Evolutionary conservation across 495 filamentous ascomycete species (phyloP).

Genomic region (Penicillium fimorum): DNA sequence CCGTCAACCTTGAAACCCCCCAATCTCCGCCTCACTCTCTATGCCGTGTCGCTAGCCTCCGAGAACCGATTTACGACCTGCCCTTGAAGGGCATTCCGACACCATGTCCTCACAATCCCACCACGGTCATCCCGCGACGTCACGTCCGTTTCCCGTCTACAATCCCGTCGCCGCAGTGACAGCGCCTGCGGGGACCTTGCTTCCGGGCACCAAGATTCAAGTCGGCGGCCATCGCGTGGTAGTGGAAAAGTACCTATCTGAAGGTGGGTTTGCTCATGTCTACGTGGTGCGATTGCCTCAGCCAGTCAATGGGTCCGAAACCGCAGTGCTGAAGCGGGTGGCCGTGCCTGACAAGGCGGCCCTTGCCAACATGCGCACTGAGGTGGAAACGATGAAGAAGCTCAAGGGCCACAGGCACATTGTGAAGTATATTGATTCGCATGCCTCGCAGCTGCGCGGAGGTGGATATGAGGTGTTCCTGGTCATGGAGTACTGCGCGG

Average conservation of each 20-base stretch:
- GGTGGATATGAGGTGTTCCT: constrained; percentile 97
- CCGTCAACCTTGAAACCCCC: constrained; percentile 8
- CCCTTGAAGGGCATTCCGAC: constrained; percentile 31
- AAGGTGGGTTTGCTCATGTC: constrained; percentile 97
- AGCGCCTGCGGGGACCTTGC: constrained; percentile 84
- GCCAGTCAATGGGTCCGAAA: constrained; percentile 75
- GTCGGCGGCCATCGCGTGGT: constrained; percentile 88
- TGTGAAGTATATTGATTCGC: constrained; percentile 96
- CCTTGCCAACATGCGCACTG: constrained; percentile 92
- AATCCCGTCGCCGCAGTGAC: constrained; percentile 42
- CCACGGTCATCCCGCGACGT: constrained; percentile 34
- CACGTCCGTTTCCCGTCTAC: constrained; percentile 35
- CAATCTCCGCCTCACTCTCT: constrained; percentile 15
- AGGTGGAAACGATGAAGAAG: constrained; percentile 99
- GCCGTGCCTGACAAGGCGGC: constrained; percentile 96
- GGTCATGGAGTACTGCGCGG: constrained; percentile 87
- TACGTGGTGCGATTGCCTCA: constrained; percentile 87
- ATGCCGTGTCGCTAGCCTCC: constrained; percentile 29
- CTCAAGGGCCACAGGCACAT: constrained; percentile 94
- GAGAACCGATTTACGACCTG: constrained; percentile 12
- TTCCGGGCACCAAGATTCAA: constrained; percentile 92
- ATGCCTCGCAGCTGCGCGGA: constrained; percentile 87
- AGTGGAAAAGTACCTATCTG: constrained; percentile 97
- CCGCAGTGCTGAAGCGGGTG: constrained; percentile 90
- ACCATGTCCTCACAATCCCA: constrained; percentile 40